Percentiles rank a stretch among this genome's conserved stretches.
phyloP scores from a whole-genome alignment of 2,329 filamentous ascomycete species.

The Coleophoma crateriformis region DNA sequence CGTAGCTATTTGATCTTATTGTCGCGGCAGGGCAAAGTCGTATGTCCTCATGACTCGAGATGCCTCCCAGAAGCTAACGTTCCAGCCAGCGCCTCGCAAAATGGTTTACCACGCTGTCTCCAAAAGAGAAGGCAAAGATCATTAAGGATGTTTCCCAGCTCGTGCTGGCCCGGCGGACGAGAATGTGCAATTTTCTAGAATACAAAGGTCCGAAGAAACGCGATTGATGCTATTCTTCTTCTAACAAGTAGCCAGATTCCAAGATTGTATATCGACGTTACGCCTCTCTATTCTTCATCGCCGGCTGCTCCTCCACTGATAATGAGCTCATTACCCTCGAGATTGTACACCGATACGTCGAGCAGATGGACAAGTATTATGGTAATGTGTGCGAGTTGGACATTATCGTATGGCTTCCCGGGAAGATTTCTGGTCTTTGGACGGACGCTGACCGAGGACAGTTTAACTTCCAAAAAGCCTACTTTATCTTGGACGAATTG shows the following conservation, averaged over 20 bases:
- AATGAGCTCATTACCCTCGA: constrained; percentile 98
- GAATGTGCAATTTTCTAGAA: constrained; percentile 99
- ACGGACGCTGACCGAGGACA: constrained; percentile 3
- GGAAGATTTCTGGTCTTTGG: not conserved
- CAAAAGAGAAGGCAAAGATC: constrained; percentile 99
- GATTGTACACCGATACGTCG: constrained; percentile 97
- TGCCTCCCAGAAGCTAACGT: constrained; percentile 15
- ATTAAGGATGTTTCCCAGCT: constrained; percentile 99
- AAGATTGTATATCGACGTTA: constrained; percentile 99
- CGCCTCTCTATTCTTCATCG: constrained; percentile 98
- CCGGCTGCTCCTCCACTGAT: constrained; percentile 92
- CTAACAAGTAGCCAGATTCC: constrained; percentile 58
- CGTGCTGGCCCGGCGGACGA: constrained; percentile 88
- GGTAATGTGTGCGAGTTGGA: constrained; percentile 88
- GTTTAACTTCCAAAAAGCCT: constrained; percentile 99
- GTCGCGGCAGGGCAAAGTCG: constrained; percentile 98
- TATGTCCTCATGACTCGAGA: constrained; percentile 44
- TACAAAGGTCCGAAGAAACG: constrained; percentile 71
- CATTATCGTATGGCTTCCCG: not conserved
- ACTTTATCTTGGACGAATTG: constrained; percentile 97
- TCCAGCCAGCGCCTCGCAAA: constrained; percentile 81
- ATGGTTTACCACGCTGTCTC: constrained; percentile 97
- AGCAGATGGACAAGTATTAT: constrained; percentile 99
- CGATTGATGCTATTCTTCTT: no score
- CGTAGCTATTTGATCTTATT: constrained; percentile 92